Evolutionary conservation across 83 land plant genomes (phyloP).

Genomic region (Isoetes engelmannii): DNA sequence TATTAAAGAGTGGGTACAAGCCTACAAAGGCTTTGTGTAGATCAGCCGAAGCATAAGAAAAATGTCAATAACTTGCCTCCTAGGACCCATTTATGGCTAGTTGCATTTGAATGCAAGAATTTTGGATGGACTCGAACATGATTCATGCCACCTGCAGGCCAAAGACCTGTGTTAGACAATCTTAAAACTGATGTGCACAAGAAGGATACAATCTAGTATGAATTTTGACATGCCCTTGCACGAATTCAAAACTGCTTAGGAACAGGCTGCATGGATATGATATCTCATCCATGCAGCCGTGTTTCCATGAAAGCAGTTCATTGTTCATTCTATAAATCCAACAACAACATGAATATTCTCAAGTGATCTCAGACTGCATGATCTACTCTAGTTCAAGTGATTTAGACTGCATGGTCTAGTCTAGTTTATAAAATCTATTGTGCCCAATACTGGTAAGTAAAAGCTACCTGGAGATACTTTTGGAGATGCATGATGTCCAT

Average conservation of each 20-base stretch:
- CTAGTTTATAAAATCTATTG: neutral
- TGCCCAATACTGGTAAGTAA: neutral
- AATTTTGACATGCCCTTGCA: no score
- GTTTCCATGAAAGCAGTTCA: no score
- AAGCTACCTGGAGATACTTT: neutral
- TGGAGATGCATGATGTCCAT: neutral
- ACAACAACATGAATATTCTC: no score
- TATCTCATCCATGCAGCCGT: no score
- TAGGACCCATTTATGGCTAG: conserved; percentile 87
- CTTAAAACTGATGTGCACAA: no score
- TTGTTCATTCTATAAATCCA: no score
- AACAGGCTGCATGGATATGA: no score
- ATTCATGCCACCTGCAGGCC: conserved; percentile 55
- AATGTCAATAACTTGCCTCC: conserved; percentile 47
- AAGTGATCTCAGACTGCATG: no score
- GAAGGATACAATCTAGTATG: neutral
- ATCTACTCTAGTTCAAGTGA: no score
- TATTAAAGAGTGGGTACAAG: neutral
- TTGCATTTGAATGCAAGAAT: conserved; percentile 87
- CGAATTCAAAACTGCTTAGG: no score
- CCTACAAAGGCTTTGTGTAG: neutral
- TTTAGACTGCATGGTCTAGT: neutral
- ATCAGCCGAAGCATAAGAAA: neutral
- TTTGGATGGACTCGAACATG: conserved; percentile 89
- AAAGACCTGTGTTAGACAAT: neutral